Base-by-base conservation (phyloP, 257 asterid species). In the Craterostigma plantagineum region DNA sequence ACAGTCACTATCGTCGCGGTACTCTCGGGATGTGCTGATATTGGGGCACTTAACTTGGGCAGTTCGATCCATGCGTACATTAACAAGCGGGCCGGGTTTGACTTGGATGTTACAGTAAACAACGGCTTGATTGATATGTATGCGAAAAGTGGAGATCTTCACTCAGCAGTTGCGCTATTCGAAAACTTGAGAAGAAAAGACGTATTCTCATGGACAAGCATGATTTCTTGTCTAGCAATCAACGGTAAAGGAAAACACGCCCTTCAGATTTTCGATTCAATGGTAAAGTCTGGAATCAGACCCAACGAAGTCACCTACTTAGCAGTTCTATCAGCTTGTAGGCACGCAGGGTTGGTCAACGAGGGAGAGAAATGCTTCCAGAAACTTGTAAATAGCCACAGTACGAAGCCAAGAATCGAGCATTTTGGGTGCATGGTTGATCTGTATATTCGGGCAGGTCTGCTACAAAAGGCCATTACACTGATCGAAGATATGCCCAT, bases 1-100 rank as follows among this genome's bases (percentile, higher is more conserved):
- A 35, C 73, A 11, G 60, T 72, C 45, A 82, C 94, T 0, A 48
- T 75, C 14, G 92, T 82, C 46, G 77, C 82, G 15, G 55, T 71
- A 64, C 79, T 82, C 55, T 78, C 94, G 33, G 94, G 77, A 50
- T 78, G 85, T 72, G 92, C 94, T 14, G 94, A 82, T 62, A 61
- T 66, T 23, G 94, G 91, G 36, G 94, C 92, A 14, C 74, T 75
- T 60, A 68, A 78, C 52, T 58, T 70, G 35, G 92, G 94, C 42
- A 60, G 60, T 35, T 70, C 70, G 0, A 54, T 70, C 55, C 94
- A 82, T 49, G 92, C 76, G 14, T 72, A 68, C 55, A 47, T 66
- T 9, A 58, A 60, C 42, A 82, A 82, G 61, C 62, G 79, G 15
- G 11, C 40, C 11, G 73, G 77, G 43, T 69, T 73, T 14, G 59